Evolutionary conservation across 1,284 basidiomycete genomes (phyloP).

Genomic region (Pseudozyma sp.): DNA sequence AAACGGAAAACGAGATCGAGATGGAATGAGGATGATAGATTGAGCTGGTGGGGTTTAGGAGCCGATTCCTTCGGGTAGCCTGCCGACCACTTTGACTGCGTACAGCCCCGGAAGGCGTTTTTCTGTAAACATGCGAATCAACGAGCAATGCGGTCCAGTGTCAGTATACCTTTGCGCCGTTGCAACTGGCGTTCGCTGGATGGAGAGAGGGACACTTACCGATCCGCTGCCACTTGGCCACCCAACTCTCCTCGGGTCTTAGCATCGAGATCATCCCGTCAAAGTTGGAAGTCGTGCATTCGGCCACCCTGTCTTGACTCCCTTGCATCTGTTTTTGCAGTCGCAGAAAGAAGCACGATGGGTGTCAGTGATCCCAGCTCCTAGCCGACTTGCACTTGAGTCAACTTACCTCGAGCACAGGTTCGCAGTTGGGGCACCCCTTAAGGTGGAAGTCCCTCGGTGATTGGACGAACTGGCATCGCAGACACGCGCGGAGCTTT

Average conservation of each 20-base stretch:
- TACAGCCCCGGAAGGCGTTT: conserved; percentile 66
- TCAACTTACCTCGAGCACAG: conserved; percentile 82
- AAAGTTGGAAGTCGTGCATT: conserved; percentile 92
- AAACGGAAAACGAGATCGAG: neutral
- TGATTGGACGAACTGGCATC: conserved; percentile 89
- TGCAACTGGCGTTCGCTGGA: too few species aligned
- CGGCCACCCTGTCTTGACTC: conserved; percentile 81
- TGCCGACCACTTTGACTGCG: conserved; percentile 66
- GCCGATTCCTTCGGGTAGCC: conserved; percentile 57
- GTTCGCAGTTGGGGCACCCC: conserved; percentile 97
- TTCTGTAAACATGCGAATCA: conserved; percentile 36
- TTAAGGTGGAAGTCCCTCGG: conserved; percentile 84
- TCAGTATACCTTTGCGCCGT: too few species aligned
- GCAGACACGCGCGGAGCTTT: conserved; percentile 86
- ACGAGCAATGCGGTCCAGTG: too few species aligned
- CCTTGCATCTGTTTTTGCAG: conserved; percentile 82
- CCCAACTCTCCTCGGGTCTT: conserved; percentile 91
- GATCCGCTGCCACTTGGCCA: conserved; percentile 73
- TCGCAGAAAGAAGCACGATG: neutral
- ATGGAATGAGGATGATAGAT: neutral
- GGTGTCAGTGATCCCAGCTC: neutral
- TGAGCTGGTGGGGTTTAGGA: conserved; percentile 4
- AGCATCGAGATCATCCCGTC: conserved; percentile 92
- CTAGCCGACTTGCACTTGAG: neutral
- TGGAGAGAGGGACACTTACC: conserved; percentile 28